Evolutionary conservation across 495 filamentous ascomycete species (phyloP).

Genomic region (Penicillium crystallinum): DNA sequence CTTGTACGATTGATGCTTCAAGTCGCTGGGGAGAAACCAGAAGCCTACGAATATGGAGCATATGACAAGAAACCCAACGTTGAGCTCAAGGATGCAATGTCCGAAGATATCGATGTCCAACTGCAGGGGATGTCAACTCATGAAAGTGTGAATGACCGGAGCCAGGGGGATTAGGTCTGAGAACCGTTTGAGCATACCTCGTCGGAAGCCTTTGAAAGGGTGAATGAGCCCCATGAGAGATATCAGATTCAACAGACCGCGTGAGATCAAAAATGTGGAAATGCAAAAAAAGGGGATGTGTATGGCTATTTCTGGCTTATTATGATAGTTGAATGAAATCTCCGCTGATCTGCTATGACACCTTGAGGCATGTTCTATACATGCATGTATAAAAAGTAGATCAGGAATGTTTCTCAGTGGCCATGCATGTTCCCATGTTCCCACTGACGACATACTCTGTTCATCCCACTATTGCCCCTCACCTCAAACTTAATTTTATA

Average conservation of each 20-base stretch:
- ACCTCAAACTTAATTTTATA: not conserved
- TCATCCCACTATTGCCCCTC: conserved; percentile 10
- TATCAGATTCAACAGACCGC: not conserved
- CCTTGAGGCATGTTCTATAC: no score
- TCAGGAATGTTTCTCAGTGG: no score
- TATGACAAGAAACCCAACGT: not conserved
- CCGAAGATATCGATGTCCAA: not conserved
- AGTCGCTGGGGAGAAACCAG: not conserved
- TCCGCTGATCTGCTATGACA: not conserved
- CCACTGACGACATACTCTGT: conserved; percentile 6
- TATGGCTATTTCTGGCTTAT: not conserved
- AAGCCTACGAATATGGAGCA: not conserved
- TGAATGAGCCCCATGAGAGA: not conserved
- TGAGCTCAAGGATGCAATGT: not conserved
- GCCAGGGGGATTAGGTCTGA: not conserved
- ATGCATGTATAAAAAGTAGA: no score
- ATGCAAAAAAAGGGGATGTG: not conserved
- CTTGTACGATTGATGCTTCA: conserved; percentile 62
- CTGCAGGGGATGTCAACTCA: not conserved
- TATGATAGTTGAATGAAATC: conserved; percentile 4
- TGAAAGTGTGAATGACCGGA: not conserved
- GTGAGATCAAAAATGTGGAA: conserved; percentile 1
- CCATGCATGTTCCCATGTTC: no score
- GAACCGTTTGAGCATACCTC: not conserved
- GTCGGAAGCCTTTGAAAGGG: not conserved